A percentile compares a stretch with the other conserved stretches of the same genome.
phyloP scores from a whole-genome alignment of 108 stramenopile species.

The Discostella stelligeroides region DNA sequence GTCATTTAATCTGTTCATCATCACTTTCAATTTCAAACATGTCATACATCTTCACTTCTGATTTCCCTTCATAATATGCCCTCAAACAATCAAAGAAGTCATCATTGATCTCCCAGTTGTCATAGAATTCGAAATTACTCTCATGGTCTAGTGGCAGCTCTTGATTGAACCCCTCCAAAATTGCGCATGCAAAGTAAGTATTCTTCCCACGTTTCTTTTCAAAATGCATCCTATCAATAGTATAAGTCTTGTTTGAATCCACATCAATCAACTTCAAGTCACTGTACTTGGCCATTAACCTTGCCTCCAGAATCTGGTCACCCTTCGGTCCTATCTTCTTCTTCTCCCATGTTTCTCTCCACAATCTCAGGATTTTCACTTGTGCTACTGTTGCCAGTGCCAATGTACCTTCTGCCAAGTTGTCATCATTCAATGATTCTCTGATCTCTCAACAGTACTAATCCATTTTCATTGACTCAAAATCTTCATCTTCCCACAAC shows the following conservation, averaged over 20 bases:
- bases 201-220: conserved; percentile 1
- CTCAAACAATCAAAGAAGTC: conserved; percentile 5
- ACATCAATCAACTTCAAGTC: conserved; percentile 4
- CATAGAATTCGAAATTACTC: not conserved
- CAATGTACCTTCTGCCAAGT: not conserved
- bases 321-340: not conserved
- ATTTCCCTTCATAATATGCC: conserved; percentile 6
- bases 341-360: conserved; percentile 2
- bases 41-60: not conserved
- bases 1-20: not conserved
- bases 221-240: conserved; percentile 3
- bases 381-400: no score
- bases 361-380: conserved; percentile 4
- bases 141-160: not conserved
- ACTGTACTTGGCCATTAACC: not conserved
- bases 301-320: not conserved
- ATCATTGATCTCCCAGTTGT: not conserved
- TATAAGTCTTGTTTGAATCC: not conserved
- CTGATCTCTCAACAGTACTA: conserved; percentile 2
- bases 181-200: not conserved
- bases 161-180: not conserved
- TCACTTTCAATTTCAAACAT: conserved; percentile 9
- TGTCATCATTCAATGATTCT: not conserved
- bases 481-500: conserved; percentile 2
- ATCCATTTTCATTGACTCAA: conserved; percentile 16